Evolutionary conservation across 768 basidiomycete genomes (phyloP).

Genomic region (Tubosaeta sp.): DNA sequence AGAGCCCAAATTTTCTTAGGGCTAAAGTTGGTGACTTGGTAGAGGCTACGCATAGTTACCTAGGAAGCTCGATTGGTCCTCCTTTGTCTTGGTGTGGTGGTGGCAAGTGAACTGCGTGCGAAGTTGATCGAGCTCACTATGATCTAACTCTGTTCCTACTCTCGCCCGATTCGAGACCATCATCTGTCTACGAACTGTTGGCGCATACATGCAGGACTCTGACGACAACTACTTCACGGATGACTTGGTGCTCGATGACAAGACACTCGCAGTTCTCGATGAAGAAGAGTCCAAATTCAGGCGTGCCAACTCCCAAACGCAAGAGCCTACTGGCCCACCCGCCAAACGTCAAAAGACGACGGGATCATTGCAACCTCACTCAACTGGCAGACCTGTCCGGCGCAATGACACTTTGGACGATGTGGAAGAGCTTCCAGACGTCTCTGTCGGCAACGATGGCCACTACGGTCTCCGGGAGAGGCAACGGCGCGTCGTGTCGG

Average conservation of each 20-base stretch:
- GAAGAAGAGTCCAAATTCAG: constrained; percentile 45
- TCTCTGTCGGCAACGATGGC: constrained; percentile 56
- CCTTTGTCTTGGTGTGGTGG: no score
- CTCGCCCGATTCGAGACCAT: not conserved
- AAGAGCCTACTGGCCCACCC: constrained; percentile 32
- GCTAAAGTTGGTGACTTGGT: no score
- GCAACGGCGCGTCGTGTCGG: constrained; percentile 10
- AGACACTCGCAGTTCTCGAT: constrained; percentile 58
- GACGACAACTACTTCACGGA: constrained; percentile 68
- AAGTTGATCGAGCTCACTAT: no score
- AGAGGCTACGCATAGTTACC: no score
- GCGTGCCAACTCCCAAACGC: constrained; percentile 24
- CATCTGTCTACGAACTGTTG: not conserved
- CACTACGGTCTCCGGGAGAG: constrained; percentile 43
- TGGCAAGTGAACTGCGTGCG: no score
- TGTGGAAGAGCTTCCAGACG: constrained; percentile 56
- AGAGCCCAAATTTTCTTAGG: no score
- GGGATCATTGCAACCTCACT: constrained; percentile 40
- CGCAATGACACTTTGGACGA: constrained; percentile 32
- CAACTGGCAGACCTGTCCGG: constrained; percentile 23
- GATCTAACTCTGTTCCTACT: no score
- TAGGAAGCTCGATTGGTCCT: no score
- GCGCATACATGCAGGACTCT: constrained; percentile 50
- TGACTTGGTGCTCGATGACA: constrained; percentile 60
- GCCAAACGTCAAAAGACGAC: constrained; percentile 55